A percentile compares a stretch with the other conserved stretches of the same genome.
phyloP scores from a whole-genome alignment of 1,284 basidiomycete genomes.

The Trichosporon sp. region DNA sequence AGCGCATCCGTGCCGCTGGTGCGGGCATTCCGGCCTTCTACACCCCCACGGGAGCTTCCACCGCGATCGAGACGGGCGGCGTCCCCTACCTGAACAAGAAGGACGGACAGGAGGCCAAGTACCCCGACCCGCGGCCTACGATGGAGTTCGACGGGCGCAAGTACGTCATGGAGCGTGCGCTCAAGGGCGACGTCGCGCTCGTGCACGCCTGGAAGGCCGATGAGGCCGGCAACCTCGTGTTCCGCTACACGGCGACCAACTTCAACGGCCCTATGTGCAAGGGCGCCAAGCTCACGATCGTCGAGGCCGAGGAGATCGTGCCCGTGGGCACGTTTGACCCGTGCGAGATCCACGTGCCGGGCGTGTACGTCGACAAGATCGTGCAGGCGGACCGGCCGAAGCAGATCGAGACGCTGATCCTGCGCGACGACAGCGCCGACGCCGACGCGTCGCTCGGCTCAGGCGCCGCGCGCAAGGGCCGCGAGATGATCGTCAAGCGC shows the following conservation, averaged over 20 bases:
- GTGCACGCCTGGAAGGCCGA: slow-evolving; percentile 90
- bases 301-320: slow-evolving; percentile 89
- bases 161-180: slow-evolving; percentile 77
- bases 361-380: slow-evolving; percentile 78
- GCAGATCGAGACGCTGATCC: slow-evolving; percentile 66
- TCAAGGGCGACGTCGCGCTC: slow-evolving; percentile 79
- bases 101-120: slow-evolving; percentile 18
- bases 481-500: slow-evolving; percentile 64
- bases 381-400: slow-evolving; percentile 67
- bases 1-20: slow-evolving; percentile 81
- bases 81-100: slow-evolving; percentile 70
- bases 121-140: slow-evolving; percentile 62
- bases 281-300: slow-evolving; percentile 79
- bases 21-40: slow-evolving; percentile 92
- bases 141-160: slow-evolving; percentile 69
- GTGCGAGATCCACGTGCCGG: slow-evolving; percentile 73
- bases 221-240: slow-evolving; percentile 71
- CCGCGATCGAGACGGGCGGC: slow-evolving; percentile 61
- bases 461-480: slow-evolving; percentile 50
- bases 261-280: slow-evolving; percentile 78
- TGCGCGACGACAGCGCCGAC: slow-evolving; percentile 53
- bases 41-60: slow-evolving; percentile 82
- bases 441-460: slow-evolving; percentile 50
- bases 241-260: slow-evolving; percentile 78
- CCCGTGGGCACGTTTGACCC: slow-evolving; percentile 73